Evolutionary conservation across 73 alveolate species (phyloP).

Genomic region (Tetrahymena thermophila): DNA sequence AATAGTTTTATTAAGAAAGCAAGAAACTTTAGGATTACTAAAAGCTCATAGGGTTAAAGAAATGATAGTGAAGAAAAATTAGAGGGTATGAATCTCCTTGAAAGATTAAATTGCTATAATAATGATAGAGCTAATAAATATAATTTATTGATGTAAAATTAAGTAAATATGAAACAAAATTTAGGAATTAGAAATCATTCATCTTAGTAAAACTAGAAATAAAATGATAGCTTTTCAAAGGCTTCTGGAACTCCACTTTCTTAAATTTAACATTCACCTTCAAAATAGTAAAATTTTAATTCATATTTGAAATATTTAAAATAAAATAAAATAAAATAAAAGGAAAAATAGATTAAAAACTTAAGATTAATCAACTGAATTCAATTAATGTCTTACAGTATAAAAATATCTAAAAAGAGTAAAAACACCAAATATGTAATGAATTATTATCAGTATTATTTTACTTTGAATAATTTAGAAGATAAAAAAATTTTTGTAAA

Average conservation of each 20-base stretch:
- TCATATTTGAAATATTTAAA: neutral
- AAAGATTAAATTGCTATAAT: neutral
- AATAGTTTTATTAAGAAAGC: neutral
- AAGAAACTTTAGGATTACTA: neutral
- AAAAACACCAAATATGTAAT: neutral
- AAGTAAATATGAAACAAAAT: neutral
- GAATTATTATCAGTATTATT: neutral
- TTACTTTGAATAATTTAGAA: neutral
- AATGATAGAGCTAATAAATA: neutral
- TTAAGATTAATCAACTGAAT: neutral
- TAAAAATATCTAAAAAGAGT: neutral
- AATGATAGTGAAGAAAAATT: neutral
- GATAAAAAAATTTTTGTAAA: no score
- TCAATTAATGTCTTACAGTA: neutral
- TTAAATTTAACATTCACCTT: neutral
- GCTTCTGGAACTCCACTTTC: neutral
- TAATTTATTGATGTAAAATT: neutral
- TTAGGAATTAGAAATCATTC: neutral
- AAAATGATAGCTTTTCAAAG: neutral
- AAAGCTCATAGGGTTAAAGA: neutral
- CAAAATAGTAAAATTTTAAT: neutral
- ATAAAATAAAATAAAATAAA: neutral
- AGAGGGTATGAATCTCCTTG: neutral
- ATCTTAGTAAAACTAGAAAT: neutral
- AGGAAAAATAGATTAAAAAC: neutral